A percentile compares a stretch with the other conserved stretches of the same genome.
Evolutionary conservation across 306 rosid species (phyloP).

Genomic region (Canavalia ensiformis): DNA sequence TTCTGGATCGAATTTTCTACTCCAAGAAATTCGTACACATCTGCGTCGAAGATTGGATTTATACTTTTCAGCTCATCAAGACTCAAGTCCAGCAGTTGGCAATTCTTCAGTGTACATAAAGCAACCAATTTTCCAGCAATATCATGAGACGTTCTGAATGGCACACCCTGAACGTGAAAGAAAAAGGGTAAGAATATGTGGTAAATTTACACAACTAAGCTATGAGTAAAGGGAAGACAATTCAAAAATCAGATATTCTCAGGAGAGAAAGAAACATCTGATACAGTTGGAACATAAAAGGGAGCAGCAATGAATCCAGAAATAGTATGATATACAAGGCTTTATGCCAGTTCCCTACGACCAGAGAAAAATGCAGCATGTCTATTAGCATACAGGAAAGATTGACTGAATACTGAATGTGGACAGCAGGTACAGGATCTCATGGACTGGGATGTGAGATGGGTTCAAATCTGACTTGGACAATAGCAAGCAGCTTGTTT

Average conservation of each 20-base stretch:
- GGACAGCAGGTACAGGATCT: not conserved
- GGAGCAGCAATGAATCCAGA: not conserved
- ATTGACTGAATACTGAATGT: not conserved
- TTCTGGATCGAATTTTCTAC: conserved; percentile 84
- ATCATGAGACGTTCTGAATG: conserved; percentile 96
- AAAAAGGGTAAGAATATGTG: not conserved
- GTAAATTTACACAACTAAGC: conserved; percentile 25
- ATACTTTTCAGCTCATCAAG: conserved; percentile 79
- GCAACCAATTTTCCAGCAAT: conserved; percentile 89
- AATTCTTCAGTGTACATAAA: conserved; percentile 67
- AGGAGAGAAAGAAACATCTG: conserved; percentile 29
- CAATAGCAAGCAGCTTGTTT: not conserved
- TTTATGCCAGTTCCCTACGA: conserved; percentile 11
- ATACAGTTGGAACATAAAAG: conserved; percentile 7
- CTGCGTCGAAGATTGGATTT: conserved; percentile 69
- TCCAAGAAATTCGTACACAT: conserved; percentile 88
- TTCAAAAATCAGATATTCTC: conserved; percentile 3
- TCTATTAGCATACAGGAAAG: not conserved
- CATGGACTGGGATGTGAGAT: not conserved
- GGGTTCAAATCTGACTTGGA: conserved; percentile 42
- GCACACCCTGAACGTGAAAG: conserved; percentile 72
- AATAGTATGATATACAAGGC: conserved; percentile 2
- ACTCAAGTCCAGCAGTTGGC: conserved; percentile 75
- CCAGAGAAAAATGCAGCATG: conserved; percentile 10
- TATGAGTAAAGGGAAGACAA: not conserved